Percentiles rank a stretch among this genome's conserved stretches.
Evolutionary conservation across 2,329 filamentous ascomycete species (phyloP).

Genomic region (Cladosporium sp.): DNA sequence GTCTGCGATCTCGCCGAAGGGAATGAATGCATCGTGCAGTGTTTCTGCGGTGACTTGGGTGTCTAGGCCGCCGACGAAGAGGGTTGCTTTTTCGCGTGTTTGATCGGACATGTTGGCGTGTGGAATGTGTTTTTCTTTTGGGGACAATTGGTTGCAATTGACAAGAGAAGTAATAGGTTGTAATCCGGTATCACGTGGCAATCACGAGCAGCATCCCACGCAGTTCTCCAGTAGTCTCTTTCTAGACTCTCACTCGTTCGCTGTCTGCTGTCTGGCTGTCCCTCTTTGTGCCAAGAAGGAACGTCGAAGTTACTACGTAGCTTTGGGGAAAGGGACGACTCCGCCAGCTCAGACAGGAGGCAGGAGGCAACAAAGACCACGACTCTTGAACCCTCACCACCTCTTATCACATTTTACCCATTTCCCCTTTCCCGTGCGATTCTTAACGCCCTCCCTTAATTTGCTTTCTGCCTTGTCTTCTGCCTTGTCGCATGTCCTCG

Average conservation of each 20-base stretch:
- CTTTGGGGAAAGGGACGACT: conserved; percentile 11
- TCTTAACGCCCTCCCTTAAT: conserved; percentile 6
- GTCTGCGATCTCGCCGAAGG: conserved; percentile 92
- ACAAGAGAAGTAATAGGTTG: background rate
- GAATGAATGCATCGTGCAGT: conserved; percentile 86
- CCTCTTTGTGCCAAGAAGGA: background rate
- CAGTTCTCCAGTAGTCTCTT: no score
- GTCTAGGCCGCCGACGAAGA: conserved; percentile 88
- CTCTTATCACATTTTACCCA: background rate
- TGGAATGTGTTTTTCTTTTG: background rate
- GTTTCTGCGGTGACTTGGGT: conserved; percentile 68
- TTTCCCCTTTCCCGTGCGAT: conserved; percentile 3
- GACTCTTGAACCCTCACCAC: background rate
- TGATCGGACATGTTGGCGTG: conserved; percentile 66
- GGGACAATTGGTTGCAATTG: background rate
- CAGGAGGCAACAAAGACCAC: background rate
- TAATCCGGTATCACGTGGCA: conserved; percentile 3
- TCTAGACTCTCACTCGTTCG: no score
- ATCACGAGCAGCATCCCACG: no score
- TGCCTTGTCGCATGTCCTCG: conserved; percentile 1
- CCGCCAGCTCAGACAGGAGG: conserved; percentile 11
- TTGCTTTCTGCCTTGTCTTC: background rate
- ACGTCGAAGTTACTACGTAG: conserved; percentile 8
- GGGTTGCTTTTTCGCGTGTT: conserved; percentile 78
- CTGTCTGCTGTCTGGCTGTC: no score